Conservation (phyloP, 2,329 filamentous ascomycete species). For the Colletotrichum orchidophilum region DNA sequence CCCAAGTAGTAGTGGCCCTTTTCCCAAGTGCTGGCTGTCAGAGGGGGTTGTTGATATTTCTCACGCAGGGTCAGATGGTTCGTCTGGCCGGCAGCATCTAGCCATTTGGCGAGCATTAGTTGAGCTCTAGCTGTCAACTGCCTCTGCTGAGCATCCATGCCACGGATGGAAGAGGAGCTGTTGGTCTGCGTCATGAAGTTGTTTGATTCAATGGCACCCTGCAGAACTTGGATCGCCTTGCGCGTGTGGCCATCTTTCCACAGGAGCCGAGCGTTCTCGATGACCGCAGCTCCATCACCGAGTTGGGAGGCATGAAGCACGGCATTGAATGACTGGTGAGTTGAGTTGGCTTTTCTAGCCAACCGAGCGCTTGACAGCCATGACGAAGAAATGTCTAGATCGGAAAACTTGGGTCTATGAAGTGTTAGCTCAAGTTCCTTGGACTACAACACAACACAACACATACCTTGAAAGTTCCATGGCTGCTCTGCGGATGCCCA, state of each 20-base stretch:
- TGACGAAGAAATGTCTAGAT: slow-evolving; percentile 79
- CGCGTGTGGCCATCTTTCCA: slow-evolving; percentile 95
- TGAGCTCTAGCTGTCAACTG: slow-evolving; percentile 80
- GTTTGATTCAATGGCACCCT: slow-evolving; percentile 84
- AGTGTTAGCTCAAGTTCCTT: not conserved
- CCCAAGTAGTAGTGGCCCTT: slow-evolving; percentile 98
- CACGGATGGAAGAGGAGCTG: slow-evolving; percentile 49
- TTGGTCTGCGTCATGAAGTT: slow-evolving; percentile 70
- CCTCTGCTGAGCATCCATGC: slow-evolving; percentile 60
- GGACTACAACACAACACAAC: no score
- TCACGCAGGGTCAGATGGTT: slow-evolving; percentile 81
- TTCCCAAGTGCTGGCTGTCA: slow-evolving; percentile 80
- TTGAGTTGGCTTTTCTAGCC: slow-evolving; percentile 84
- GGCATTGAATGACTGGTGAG: slow-evolving; percentile 91
- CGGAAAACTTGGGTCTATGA: slow-evolving; percentile 66
- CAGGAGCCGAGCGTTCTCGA: slow-evolving; percentile 91
- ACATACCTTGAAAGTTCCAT: slow-evolving; percentile 81
- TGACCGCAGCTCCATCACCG: slow-evolving; percentile 86
- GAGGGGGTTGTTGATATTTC: slow-evolving; percentile 86
- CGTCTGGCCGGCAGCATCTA: slow-evolving; percentile 93
- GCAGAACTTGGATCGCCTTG: slow-evolving; percentile 91
- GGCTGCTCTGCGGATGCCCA: slow-evolving; percentile 84
- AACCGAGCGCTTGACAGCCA: slow-evolving; percentile 89
- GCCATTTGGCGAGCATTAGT: slow-evolving; percentile 93
- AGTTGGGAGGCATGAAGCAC: slow-evolving; percentile 88